phyloP scores from a whole-genome alignment of 352 stramenopile species.

The Pythium rhizo-oryzae region DNA sequence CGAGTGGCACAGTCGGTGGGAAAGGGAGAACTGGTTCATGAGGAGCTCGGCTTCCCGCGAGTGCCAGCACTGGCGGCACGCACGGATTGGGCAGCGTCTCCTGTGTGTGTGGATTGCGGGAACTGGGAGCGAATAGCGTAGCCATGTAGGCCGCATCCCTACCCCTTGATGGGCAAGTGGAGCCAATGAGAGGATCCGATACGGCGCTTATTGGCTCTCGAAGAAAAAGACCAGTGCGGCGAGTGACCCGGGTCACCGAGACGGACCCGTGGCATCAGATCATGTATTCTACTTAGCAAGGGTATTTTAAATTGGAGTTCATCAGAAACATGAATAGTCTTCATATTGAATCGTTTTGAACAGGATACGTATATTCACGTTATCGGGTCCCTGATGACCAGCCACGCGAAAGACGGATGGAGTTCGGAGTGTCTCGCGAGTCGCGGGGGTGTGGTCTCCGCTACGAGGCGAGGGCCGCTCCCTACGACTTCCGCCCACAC shows the following conservation, averaged over 20 bases:
- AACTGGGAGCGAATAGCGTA: not conserved
- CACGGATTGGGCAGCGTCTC: not conserved
- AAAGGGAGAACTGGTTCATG: not conserved
- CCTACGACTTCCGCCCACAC: not conserved
- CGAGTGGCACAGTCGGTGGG: too few relatives aligned
- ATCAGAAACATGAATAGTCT: too few relatives aligned
- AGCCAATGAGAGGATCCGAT: not conserved
- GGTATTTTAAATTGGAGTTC: too few relatives aligned
- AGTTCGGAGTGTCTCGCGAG: conserved; percentile 3
- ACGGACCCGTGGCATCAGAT: not conserved
- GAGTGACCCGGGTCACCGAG: not conserved
- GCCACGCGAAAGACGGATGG: conserved; percentile 1
- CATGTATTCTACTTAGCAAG: too few relatives aligned
- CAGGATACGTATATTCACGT: not conserved
- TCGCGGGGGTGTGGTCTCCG: not conserved
- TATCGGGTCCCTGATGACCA: not conserved
- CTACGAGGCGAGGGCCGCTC: not conserved
- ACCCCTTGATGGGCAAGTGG: not conserved
- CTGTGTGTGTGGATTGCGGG: not conserved
- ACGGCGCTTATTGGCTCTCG: conserved; percentile 7
- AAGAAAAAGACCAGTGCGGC: conserved; percentile 7
- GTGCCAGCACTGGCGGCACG: too few relatives aligned
- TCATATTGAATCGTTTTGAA: not conserved
- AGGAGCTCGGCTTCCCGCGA: not conserved
- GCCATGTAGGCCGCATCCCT: not conserved